Evolutionary conservation across 164 flowering plant genomes (phyloP).

Genomic region (Nymphaea colorata): DNA sequence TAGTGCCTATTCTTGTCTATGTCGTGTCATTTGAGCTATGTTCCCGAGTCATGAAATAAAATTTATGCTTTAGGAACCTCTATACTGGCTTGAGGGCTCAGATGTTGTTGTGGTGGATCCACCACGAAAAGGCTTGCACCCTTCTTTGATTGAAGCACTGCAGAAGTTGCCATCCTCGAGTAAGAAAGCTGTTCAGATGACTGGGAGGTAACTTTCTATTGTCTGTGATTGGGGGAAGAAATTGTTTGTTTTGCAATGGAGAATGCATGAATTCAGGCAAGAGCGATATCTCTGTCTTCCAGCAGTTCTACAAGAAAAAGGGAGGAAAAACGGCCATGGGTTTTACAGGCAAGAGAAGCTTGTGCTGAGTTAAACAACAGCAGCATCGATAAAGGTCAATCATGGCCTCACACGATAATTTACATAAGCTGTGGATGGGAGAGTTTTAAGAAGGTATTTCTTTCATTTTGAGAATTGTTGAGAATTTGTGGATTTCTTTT

Average conservation of each 20-base stretch:
- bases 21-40: background rate
- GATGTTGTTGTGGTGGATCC: constrained; percentile 95
- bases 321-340: constrained; percentile 94
- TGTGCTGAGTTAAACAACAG: constrained; percentile 43
- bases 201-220: constrained; percentile 33
- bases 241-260: background rate
- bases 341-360: constrained; percentile 68
- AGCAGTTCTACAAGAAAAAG: constrained; percentile 33
- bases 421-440: constrained; percentile 99
- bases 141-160: constrained; percentile 48
- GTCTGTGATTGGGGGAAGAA: background rate
- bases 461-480: background rate
- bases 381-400: constrained; percentile 20
- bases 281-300: background rate
- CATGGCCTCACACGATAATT: constrained; percentile 68
- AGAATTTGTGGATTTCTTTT: background rate
- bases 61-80: constrained; percentile 45
- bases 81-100: constrained; percentile 76
- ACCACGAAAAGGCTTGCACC: constrained; percentile 87
- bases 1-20: background rate
- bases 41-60: no score
- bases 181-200: constrained; percentile 22
- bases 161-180: constrained; percentile 26
- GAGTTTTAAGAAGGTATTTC: constrained; percentile 82
- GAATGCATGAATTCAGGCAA: background rate